Evolutionary conservation across 2,329 filamentous ascomycete species (phyloP).

Genomic region (Colletotrichum echinochloae): DNA sequence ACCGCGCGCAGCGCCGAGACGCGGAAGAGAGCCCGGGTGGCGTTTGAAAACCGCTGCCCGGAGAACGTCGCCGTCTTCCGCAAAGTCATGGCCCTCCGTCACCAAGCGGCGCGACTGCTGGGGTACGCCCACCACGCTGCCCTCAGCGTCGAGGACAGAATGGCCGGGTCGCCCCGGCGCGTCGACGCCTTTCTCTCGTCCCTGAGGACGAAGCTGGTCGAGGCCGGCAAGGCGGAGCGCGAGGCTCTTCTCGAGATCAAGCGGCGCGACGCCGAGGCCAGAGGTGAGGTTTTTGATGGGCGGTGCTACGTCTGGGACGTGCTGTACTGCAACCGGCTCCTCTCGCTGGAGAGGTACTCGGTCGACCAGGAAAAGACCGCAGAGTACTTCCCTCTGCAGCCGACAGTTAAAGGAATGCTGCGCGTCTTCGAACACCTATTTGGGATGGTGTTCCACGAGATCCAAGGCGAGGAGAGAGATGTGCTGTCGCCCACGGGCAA

Average conservation of each 20-base stretch:
- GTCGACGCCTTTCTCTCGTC: slow-evolving; percentile 72
- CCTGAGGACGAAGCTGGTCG: slow-evolving; percentile 55
- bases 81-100: slow-evolving; percentile 79
- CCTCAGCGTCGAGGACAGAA: slow-evolving; percentile 84
- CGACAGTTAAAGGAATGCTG: slow-evolving; percentile 66
- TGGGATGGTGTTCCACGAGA: slow-evolving; percentile 58
- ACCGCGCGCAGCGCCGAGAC: slow-evolving; percentile 77
- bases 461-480: slow-evolving; percentile 53
- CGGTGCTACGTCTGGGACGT: slow-evolving; percentile 69
- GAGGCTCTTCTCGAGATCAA: slow-evolving; percentile 63
- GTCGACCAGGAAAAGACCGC: slow-evolving; percentile 66
- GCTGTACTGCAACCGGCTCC: slow-evolving; percentile 63
- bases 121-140: slow-evolving; percentile 83
- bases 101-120: slow-evolving; percentile 81
- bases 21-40: slow-evolving; percentile 49
- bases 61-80: slow-evolving; percentile 75
- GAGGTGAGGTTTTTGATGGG: slow-evolving; percentile 48
- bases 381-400: slow-evolving; percentile 67
- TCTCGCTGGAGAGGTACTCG: slow-evolving; percentile 64
- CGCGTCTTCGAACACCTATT: slow-evolving; percentile 53
- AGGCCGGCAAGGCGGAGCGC: slow-evolving; percentile 63
- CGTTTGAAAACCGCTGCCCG: slow-evolving; percentile 3
- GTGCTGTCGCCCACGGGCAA: slow-evolving; percentile 20
- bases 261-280: slow-evolving; percentile 56
- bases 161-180: slow-evolving; percentile 81